Evolutionary conservation across 768 basidiomycete genomes (phyloP).

Genomic region (Tricholoma hemisulphureum): DNA sequence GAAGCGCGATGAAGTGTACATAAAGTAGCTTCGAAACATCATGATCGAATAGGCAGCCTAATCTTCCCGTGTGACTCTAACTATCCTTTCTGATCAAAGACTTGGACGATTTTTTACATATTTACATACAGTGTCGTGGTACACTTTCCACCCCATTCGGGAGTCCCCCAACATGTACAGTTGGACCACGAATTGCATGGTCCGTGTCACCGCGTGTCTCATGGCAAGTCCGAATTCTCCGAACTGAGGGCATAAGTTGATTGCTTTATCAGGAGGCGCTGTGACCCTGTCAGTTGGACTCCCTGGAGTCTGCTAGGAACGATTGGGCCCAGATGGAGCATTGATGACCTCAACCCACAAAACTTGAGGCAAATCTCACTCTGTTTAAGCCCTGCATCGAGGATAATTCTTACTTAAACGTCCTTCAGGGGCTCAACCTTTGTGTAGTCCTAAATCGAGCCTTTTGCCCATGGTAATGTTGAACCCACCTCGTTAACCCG

Average conservation of each 20-base stretch:
- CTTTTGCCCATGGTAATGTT: background rate
- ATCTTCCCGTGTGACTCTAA: too few relatives aligned
- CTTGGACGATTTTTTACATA: too few relatives aligned
- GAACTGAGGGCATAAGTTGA: background rate
- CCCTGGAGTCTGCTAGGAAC: background rate
- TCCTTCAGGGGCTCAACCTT: background rate
- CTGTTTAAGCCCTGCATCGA: background rate
- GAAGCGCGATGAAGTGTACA: too few relatives aligned
- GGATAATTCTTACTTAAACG: background rate
- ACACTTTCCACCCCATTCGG: background rate
- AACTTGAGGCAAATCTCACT: background rate
- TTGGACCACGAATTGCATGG: background rate
- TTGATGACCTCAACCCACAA: background rate
- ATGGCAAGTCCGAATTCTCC: background rate
- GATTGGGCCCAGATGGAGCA: background rate
- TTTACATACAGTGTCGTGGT: background rate
- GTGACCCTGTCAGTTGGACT: background rate
- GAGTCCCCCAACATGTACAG: background rate
- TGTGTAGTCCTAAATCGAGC: background rate
- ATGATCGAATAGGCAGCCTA: too few relatives aligned
- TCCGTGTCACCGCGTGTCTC: background rate
- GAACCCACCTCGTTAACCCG: background rate
- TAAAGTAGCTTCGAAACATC: too few relatives aligned
- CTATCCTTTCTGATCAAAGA: background rate
- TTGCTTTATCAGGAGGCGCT: background rate